Base-by-base conservation (phyloP, 2,329 filamentous ascomycete species). In the Cryphonectria radicalis region DNA sequence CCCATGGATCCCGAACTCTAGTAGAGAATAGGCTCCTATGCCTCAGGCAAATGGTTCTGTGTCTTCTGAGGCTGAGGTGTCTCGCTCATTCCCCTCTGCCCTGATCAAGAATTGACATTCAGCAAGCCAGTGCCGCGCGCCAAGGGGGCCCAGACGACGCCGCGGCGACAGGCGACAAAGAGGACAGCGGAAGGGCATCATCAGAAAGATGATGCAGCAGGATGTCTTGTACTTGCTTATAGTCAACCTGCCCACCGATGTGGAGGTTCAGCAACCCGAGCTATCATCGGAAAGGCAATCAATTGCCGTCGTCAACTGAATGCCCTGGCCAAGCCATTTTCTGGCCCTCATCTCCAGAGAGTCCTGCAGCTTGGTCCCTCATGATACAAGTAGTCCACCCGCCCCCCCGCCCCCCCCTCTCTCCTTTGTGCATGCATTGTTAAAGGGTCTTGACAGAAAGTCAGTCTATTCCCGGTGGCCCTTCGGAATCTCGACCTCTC, bases 201-300 rank as follows among this genome's bases (percentile, higher is more conserved):
- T 72, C 40, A 64, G 60, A 46, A 72, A 67, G 64, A 60, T 70
- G 3, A 46, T 72, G 37, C 70, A 74, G 35, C 70, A 85, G 81
- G 81, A 85, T 77, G 82, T 86, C 22, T 73, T 87, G 42, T 88
- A 86, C 74, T 73, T 88, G 68, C 82, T 86, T 77, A 82, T 87
- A 70, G 84, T 86, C 19, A 86, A 87, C 70, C 78, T 86, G 79
- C 85, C 85, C 0, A 79, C 78, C 0, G 80, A 83, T 14, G 79
- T 81, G 28, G 84, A 86, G 72, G 77, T 86, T 59, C 73, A 76
- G 59, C 63, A 70, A n/a, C n/a, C n/a, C n/a, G n/a, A n/a, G n/a
- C n/a, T n/a, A n/a, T n/a, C n/a, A n/a, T n/a, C n/a, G n/a, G n/a
- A n/a, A n/a, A n/a, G n/a, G n/a, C n/a, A n/a, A n/a, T n/a, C n/a